Base-by-base conservation (phyloP, 495 filamentous ascomycete genomes). In the Penicillium cosmopolitanum region DNA sequence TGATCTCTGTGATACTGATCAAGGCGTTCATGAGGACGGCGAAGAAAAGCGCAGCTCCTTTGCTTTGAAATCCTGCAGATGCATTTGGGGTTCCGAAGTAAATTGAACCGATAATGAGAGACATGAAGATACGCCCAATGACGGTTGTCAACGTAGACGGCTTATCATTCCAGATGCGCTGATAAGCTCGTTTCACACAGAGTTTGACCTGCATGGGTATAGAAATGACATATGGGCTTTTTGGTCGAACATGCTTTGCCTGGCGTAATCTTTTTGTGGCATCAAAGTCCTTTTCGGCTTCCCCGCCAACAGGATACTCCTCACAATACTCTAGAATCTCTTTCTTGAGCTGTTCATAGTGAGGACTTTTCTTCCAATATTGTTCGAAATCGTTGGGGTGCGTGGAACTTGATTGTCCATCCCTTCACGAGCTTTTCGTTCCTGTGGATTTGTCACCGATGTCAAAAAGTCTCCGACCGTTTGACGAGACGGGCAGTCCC, bases 1-100 rank as follows among this genome's bases (percentile, higher is more conserved):
- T 85, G 65, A 89, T 87, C 63, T 91, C 87, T 0, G 81, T 75
- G 15, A 84, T 73, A 62, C 71, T 77, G 53, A 77, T 82, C 10
- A 85, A 73, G 5, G 82, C 78, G 58, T 85, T 85, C 65, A 84
- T 72, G 13, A 96, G 77, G 60, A 95, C 87, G 53, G 92, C 89
- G 66, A 97, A 97, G 83, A 96, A 98, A 21, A 97, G 77, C 9
- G 95, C 82, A 55, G 90, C 90, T 18, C 90, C 92, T 61, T 91
- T 85, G 64, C 85, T 84, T 77, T 87, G 96, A 73, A 97, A 95
- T 4, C 74, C 85, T 81, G 58, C 76, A 61, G 53, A 88, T 85
- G 61, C 82, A 77, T 50, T 75, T 25, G 84, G 78, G 4, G 95
- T 85, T 25, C 96, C 90, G 73, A 85, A 96, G 76, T 95, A 97